Percentiles rank a stretch among this genome's conserved stretches.
These are phyloP conservation scores for Entomortierella parvispora DNA, from an alignment of 192 early-diverging fungal genomes.

Conservation along the genomic window DNA sequence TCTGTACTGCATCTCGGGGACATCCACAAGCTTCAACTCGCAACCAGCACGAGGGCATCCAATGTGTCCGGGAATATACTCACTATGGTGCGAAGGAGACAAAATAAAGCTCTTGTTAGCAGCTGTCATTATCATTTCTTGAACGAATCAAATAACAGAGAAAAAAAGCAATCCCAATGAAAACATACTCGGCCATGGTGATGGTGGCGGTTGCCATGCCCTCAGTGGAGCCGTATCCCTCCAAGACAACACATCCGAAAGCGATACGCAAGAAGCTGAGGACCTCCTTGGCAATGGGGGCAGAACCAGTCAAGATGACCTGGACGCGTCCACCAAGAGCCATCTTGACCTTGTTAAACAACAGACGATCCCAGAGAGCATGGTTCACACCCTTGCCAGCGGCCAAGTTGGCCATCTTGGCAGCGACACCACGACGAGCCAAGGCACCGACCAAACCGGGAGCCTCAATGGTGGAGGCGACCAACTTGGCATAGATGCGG, in stretches of 20 bases:
- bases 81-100: too few species aligned
- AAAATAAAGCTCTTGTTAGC: not conserved
- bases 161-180: slow-evolving; percentile 9
- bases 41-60: slow-evolving; percentile 71
- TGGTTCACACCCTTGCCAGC: slow-evolving; percentile 71
- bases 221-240: slow-evolving; percentile 68
- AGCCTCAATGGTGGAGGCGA: slow-evolving; percentile 63
- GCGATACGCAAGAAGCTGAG: slow-evolving; percentile 75
- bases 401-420: slow-evolving; percentile 69
- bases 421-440: slow-evolving; percentile 67
- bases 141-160: not conserved
- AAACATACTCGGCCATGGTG: slow-evolving; percentile 38
- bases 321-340: slow-evolving; percentile 82
- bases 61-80: slow-evolving; percentile 70
- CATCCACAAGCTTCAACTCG: slow-evolving; percentile 87
- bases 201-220: slow-evolving; percentile 50
- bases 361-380: slow-evolving; percentile 83
- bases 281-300: slow-evolving; percentile 73
- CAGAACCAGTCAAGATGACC: slow-evolving; percentile 75
- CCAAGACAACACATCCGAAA: slow-evolving; percentile 70
- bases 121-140: too few species aligned
- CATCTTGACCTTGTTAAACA: slow-evolving; percentile 88
- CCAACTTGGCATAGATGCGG: slow-evolving; percentile 80
- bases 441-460: slow-evolving; percentile 64
- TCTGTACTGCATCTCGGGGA: slow-evolving; percentile 88